Evolutionary conservation across 2,329 filamentous ascomycete species (phyloP), one percentile per base, ranked within the genome.

Genomic region (Tricladium varicosporioides): DNA sequence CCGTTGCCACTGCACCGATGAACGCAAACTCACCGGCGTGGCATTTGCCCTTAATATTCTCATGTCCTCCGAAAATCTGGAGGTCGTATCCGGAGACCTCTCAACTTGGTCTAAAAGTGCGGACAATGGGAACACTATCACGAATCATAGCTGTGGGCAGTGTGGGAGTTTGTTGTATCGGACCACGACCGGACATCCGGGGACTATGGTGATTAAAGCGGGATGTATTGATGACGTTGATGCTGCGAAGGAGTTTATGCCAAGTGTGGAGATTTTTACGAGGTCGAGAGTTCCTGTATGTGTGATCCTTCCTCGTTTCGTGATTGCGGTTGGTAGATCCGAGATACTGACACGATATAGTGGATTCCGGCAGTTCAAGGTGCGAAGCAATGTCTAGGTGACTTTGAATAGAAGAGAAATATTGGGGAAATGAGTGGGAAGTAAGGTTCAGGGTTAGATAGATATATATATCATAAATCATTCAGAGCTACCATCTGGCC

Each of bases 181-280:
- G 8, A 51, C 42, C 10, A 53, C 44, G 5, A 55, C 16, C 33
- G 58, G 61, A 14, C 62, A 54, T 52, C 59, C 55, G 4, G 59
- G 62, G 4, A 56, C 32, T n/a, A 54, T 65, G 36, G 55, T 56
- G 1, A 59, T 64, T 33, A 66, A 65, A 27, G 64, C 59, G 8
- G 64, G 63, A 2, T 66, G 60, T 54, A 55, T 66, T 16, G 61
- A 65, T 60, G 55, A 57, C 9, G 48, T 48, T 5, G 56, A 64
- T 59, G 53, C 56, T 7, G 51, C 57, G 1, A 50, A 40, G 16
- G 48, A 59, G 13, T 66, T 49, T 53, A 48, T 60, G 4, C 63
- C 60, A n/a, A 54, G 64, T 11, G 58, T 64, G 14, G 64, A 66
- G 51, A 61, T 63, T 10, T 66, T 60, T 51, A 64, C 63, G 5